Percentiles rank a stretch among this genome's conserved stretches.
Evolutionary conservation across 345 rosid genomes (phyloP).

Genomic region (Euphorbia pulcherrima): DNA sequence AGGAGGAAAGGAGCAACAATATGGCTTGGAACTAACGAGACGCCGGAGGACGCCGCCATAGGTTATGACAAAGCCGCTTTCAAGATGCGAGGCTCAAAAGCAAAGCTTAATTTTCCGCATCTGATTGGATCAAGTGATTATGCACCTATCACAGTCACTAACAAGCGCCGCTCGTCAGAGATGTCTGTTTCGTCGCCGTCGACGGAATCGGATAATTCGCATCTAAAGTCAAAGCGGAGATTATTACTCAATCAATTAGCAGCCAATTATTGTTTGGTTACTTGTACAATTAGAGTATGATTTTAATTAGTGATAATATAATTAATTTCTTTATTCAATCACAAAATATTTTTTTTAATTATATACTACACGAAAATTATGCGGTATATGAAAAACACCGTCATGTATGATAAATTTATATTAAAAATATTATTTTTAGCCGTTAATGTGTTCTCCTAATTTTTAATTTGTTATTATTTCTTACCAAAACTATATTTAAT

Average conservation of each 20-base stretch:
- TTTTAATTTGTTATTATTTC: too few species aligned
- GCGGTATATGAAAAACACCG: too few species aligned
- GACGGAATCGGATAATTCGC: not conserved
- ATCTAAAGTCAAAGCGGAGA: not conserved
- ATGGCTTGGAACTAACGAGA: constrained; percentile 71
- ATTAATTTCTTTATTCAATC: too few species aligned
- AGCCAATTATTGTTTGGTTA: not conserved
- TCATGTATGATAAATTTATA: too few species aligned
- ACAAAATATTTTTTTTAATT: too few species aligned
- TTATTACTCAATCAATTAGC: not conserved
- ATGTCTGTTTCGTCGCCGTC: not conserved
- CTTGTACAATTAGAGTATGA: not conserved
- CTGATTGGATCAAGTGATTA: constrained; percentile 21
- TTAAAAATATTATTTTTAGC: too few species aligned
- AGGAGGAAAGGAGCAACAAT: constrained; percentile 57
- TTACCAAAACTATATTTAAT: too few species aligned
- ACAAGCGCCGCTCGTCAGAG: constrained; percentile 8
- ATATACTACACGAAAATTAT: too few species aligned
- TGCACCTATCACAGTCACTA: constrained; percentile 11
- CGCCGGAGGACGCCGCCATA: constrained; percentile 51
- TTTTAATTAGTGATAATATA: too few species aligned
- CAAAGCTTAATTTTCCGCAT: constrained; percentile 38
- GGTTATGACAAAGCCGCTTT: constrained; percentile 36
- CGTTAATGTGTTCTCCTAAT: too few species aligned
- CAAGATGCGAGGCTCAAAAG: constrained; percentile 33